Percentiles rank a stretch among this genome's conserved stretches.
Conservation (phyloP, 306 rosid genomes). For the Cucurbita argyrosperma region DNA sequence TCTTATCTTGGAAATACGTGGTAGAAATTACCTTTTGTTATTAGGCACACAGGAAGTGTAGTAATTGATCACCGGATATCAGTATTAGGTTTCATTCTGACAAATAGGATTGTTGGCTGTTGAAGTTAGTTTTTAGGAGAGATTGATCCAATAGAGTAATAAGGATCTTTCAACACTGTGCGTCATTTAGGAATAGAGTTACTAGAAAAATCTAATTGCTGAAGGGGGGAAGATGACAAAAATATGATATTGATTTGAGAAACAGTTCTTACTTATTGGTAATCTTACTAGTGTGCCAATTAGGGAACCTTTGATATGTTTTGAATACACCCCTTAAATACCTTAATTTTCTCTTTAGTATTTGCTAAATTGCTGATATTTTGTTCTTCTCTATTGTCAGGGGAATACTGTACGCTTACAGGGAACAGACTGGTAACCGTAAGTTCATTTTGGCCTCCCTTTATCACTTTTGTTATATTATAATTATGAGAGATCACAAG, state of each 20-base stretch:
- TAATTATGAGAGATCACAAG: neutral
- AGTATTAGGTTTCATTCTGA: neutral
- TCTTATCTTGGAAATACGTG: neutral
- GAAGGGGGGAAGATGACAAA: neutral
- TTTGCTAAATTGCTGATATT: neutral
- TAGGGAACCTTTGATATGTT: neutral
- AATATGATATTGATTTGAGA: neutral
- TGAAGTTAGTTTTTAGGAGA: neutral
- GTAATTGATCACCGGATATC: neutral
- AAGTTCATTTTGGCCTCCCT: slow-evolving; percentile 15
- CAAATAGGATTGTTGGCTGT: neutral
- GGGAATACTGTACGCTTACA: slow-evolving; percentile 60
- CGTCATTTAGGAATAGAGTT: neutral
- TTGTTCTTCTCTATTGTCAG: slow-evolving; percentile 24
- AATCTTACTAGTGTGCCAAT: neutral
- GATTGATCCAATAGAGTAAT: neutral
- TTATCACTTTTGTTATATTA: neutral
- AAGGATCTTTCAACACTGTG: neutral
- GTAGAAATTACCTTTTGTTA: neutral
- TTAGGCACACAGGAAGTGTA: neutral
- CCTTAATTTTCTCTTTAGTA: neutral
- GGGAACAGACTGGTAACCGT: slow-evolving; percentile 79
- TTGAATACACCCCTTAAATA: neutral
- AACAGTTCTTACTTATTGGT: neutral
- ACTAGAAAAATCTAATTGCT: neutral